phyloP scores from a whole-genome alignment of 768 basidiomycete species.

The Tulasnella sp. region DNA sequence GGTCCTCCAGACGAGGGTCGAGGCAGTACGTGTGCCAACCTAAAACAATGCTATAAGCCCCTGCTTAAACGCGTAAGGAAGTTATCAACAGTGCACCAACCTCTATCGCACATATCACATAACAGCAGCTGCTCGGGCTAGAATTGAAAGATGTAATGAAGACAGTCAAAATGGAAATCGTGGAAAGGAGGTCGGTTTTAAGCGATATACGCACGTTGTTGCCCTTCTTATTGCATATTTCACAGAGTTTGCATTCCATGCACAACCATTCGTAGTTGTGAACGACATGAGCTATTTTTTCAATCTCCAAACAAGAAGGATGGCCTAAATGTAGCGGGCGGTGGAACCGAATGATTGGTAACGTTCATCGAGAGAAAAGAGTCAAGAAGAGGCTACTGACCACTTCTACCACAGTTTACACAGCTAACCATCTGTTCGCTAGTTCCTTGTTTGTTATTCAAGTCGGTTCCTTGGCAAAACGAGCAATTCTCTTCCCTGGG shows the following conservation, averaged over 20 bases:
- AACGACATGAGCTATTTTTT: conserved; percentile 44
- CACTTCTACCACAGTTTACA: conserved; percentile 68
- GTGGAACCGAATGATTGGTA: conserved; percentile 10
- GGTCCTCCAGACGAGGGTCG: conserved; percentile 49
- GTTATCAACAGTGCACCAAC: conserved; percentile 29
- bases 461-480: conserved; percentile 59
- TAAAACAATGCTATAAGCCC: conserved; percentile 22
- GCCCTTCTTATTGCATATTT: conserved; percentile 71
- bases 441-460: conserved; percentile 41
- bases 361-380: not conserved
- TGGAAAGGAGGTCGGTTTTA: too few species aligned
- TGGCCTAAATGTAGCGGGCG: conserved; percentile 64
- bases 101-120: conserved; percentile 91
- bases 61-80: conserved; percentile 14
- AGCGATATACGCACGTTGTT: conserved; percentile 56
- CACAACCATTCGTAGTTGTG: conserved; percentile 75
- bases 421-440: conserved; percentile 68
- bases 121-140: conserved; percentile 59
- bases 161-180: too few species aligned
- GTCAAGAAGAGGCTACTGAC: conserved; percentile 31
- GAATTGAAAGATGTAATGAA: conserved; percentile 14
- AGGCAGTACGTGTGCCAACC: conserved; percentile 83
- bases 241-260: conserved; percentile 84
- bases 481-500: conserved; percentile 56
- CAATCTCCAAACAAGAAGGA: conserved; percentile 66